phyloP scores from a whole-genome alignment of 176 grass and related monocot species.

The Melocanna baccifera region DNA sequence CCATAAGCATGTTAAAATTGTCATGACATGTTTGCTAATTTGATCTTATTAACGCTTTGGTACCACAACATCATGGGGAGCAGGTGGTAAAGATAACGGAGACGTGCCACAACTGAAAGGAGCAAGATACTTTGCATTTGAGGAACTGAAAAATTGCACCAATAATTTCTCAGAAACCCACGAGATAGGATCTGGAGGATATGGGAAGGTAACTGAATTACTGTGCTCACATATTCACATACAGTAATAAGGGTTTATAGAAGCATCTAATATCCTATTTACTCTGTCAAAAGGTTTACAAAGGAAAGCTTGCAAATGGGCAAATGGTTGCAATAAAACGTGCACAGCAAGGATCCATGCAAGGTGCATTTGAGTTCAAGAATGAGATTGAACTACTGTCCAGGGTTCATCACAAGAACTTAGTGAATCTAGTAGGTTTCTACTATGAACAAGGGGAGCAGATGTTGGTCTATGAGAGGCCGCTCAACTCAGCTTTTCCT shows the following conservation, averaged over 20 bases:
- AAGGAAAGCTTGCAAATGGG: constrained; percentile 52
- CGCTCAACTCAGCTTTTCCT: too few relatives aligned
- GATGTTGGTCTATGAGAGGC: constrained; percentile 80
- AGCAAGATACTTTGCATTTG: constrained; percentile 56
- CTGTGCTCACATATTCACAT: neutral
- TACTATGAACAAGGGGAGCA: constrained; percentile 74
- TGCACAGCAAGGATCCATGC: constrained; percentile 69
- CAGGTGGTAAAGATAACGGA: constrained; percentile 39
- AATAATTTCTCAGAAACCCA: constrained; percentile 62
- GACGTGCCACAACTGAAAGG: constrained; percentile 59
- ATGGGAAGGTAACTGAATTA: constrained; percentile 61
- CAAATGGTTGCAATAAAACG: constrained; percentile 65
- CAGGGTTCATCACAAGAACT: constrained; percentile 83
- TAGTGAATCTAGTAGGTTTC: constrained; percentile 68
- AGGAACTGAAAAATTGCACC: constrained; percentile 65
- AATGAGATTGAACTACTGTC: constrained; percentile 75
- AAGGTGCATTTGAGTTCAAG: constrained; percentile 74
- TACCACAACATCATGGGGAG: constrained; percentile 57
- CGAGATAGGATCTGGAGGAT: constrained; percentile 67
- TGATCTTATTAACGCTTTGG: constrained; percentile 19
- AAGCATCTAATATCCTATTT: constrained; percentile 23
- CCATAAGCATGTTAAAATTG: neutral
- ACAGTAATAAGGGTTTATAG: neutral
- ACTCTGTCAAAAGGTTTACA: constrained; percentile 67
- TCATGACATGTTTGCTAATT: neutral